Evolutionary conservation across 1,139 yeast species (phyloP).

Genomic region (Kluyveromyces sp.): DNA sequence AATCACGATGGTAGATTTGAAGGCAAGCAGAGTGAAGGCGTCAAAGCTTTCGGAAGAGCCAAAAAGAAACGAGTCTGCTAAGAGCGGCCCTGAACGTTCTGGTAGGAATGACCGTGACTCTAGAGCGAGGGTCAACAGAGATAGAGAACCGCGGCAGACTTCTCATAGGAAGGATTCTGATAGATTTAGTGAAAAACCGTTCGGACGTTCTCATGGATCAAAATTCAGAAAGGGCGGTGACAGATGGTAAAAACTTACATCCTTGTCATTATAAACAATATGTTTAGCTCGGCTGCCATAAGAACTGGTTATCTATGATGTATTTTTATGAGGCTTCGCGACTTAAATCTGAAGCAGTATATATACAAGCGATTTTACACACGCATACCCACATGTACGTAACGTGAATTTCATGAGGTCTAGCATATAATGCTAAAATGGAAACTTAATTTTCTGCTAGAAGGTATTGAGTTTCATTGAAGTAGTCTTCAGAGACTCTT

Average conservation of each 20-base stretch:
- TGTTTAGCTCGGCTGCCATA: background rate
- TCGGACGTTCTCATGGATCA: slow-evolving; percentile 1
- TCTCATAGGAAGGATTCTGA: slow-evolving; percentile 3
- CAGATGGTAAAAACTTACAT: slow-evolving; percentile 2
- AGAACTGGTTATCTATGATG: background rate
- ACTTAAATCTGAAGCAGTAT: background rate
- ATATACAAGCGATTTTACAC: background rate
- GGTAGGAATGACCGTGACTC: background rate
- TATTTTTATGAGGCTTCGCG: background rate
- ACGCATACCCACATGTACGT: background rate
- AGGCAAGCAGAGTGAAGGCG: background rate
- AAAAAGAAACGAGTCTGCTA: background rate
- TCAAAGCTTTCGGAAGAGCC: background rate
- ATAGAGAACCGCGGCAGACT: slow-evolving; percentile 1
- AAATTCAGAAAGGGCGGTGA: slow-evolving; percentile 1
- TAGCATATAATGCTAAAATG: background rate
- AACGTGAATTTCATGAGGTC: background rate
- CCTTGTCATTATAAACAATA: background rate
- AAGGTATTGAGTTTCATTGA: slow-evolving; percentile 44
- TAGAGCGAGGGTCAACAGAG: background rate
- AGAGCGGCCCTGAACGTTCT: background rate
- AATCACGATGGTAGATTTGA: slow-evolving; percentile 2
- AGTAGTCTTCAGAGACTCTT: slow-evolving; percentile 51
- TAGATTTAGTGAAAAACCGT: slow-evolving; percentile 1
- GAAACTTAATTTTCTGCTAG: slow-evolving; percentile 28